These are phyloP conservation scores for Articulospora tetracladia DNA, from an alignment of 495 filamentous ascomycete species.

Conservation along the genomic window DNA sequence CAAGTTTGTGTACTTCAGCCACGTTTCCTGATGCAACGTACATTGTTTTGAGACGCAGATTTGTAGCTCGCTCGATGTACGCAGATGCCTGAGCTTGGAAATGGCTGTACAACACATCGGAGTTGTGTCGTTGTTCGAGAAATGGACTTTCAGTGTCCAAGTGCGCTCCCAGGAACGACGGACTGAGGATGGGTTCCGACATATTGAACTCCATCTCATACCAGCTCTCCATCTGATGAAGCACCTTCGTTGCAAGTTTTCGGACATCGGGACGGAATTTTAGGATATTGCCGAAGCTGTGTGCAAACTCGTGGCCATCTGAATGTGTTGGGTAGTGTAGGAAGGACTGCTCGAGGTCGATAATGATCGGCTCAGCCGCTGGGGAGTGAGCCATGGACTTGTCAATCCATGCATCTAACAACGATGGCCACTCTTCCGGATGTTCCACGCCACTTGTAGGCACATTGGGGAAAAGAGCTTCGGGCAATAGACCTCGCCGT, in stretches of 20 bases:
- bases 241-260: conserved; percentile 13
- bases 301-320: conserved; percentile 16
- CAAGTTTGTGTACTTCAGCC: conserved; percentile 12
- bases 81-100: conserved; percentile 10
- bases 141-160: conserved; percentile 15
- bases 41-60: conserved; percentile 6
- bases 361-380: conserved; percentile 10
- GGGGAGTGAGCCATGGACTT: conserved; percentile 8
- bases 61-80: conserved; percentile 14
- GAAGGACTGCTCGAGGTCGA: conserved; percentile 18
- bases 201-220: conserved; percentile 11
- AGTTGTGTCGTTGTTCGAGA: conserved; percentile 6
- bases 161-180: conserved; percentile 22
- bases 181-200: not conserved
- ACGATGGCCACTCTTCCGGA: conserved; percentile 15
- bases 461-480: conserved; percentile 13
- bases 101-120: conserved; percentile 12
- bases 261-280: conserved; percentile 21
- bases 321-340: conserved; percentile 18
- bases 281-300: conserved; percentile 21
- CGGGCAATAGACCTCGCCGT: conserved; percentile 8
- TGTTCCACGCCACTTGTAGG: conserved; percentile 9
- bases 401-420: conserved; percentile 13
- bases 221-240: conserved; percentile 4
- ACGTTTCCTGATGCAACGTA: conserved; percentile 21